Base-by-base conservation (phyloP, 2,329 filamentous ascomycete genomes). In the Seiridium cupressi region DNA sequence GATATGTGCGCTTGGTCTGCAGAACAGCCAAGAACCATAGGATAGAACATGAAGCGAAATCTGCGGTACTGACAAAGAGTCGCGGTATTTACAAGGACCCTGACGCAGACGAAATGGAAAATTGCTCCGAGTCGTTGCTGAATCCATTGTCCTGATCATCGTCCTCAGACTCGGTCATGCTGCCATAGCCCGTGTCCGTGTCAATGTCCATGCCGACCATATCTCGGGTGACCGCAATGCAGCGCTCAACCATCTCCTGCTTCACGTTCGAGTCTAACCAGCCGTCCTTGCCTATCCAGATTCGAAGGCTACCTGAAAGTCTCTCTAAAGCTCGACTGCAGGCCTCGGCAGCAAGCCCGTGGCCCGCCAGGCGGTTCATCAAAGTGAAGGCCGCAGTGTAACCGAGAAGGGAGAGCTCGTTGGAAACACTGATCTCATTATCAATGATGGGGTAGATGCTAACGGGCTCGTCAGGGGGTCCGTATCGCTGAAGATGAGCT, bases 181-280 rank as follows among this genome's bases (percentile, higher is more conserved):
- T 86, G 53, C 79, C 84, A 69, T 88, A 88, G 6, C 85, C 85
- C 1, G 81, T 77, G 44, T 73, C 72, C 3, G 70, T 81, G 65
- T 88, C 86, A 10, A 76, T 73, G 60, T 86, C 81, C 80, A 88
- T 87, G 7, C 85, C 84, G 6, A 87, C 79, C 44, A 84, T 74
- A 55, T 75, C 79, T 69, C 84, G 85, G 11, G 82, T 85, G 42
- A 88, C 79, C 9, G 72, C 68, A 18, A 88, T 70, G 62, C 85
- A 89, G 56, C 79, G 77, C 55, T 84, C 79, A 3, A 88, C 81
- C 65, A 87, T 79, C 63, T 77, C 76, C 59, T 79, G 77, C 60
- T 84, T 81, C n/a, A 84, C 72, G 11, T 79, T 76, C 2, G 76
- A 74, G 18, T 78, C 75, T n/a, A 89, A 73, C 2, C 81, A 83